A percentile compares a stretch with the other conserved stretches of the same genome.
Conservation (phyloP, 1,139 yeast species). For the Hyphopichia pseudoburtonii region DNA sequence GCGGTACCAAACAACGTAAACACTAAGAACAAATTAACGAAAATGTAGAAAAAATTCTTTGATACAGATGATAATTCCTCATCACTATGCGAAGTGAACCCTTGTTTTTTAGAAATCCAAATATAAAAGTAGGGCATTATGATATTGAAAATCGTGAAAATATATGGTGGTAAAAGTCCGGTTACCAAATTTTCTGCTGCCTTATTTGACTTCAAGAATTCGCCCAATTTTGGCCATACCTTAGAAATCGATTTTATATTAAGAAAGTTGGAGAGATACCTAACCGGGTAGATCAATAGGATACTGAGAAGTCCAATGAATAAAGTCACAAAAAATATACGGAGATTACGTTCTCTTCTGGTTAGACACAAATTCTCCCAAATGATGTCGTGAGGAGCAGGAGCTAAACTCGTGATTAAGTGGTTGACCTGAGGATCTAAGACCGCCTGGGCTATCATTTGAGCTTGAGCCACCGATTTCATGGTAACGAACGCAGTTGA, state of each 20-base stretch:
- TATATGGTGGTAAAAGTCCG: conserved; percentile 74
- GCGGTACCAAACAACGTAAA: conserved; percentile 83
- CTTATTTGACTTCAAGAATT: conserved; percentile 54
- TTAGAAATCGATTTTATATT: conserved; percentile 67
- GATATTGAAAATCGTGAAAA: conserved; percentile 72
- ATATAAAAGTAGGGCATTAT: conserved; percentile 75
- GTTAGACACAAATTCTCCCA: conserved; percentile 76
- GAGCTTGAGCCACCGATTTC: conserved; percentile 85
- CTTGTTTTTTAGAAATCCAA: conserved; percentile 68
- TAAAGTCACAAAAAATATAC: conserved; percentile 63
- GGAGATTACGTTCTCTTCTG: conserved; percentile 51
- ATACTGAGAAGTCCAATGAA: conserved; percentile 64
- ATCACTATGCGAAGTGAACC: conserved; percentile 76
- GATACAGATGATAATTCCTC: conserved; percentile 75
- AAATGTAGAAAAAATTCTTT: conserved; percentile 81
- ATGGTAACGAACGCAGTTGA: conserved; percentile 75
- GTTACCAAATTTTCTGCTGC: conserved; percentile 67
- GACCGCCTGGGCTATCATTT: conserved; percentile 86
- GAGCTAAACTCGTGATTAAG: conserved; percentile 73
- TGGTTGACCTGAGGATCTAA: conserved; percentile 77
- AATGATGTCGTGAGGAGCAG: conserved; percentile 83
- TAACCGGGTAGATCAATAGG: conserved; percentile 70
- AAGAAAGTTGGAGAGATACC: conserved; percentile 69
- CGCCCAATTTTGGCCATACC: conserved; percentile 73
- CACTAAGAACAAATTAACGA: conserved; percentile 80